Base-by-base conservation (phyloP, 768 basidiomycete genomes). In the Amanita rimosa region DNA sequence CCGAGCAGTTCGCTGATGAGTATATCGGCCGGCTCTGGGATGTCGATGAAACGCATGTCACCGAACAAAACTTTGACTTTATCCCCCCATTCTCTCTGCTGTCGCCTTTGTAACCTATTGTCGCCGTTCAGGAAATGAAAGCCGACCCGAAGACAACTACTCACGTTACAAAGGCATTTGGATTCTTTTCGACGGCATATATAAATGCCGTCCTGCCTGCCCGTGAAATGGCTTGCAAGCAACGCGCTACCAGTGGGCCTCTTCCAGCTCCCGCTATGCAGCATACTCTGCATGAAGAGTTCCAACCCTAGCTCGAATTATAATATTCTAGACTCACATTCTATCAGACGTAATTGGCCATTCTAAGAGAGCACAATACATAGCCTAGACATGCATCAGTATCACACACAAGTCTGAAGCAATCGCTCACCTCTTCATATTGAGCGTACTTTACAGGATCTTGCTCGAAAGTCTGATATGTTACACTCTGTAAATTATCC, bases 391-490 rank as follows among this genome's bases (percentile, higher is more conserved):
- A 37, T 17, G n/a, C 6, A 19, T 42, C 36, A 22, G 11, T 4
- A 10, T 27, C 29, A 37, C 11, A 7, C 6, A 10, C 45, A 14
- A 22, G n/a, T 51, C 41, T 48, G 52, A 45, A 42, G 36, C 45
- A 43, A 14, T 13, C 16, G 55, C 65, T 26, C 42, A 84, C 89
- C 74, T 95, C 88, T 68, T 99, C 96, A 62, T 99, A 99, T 57
- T 90, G 83, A 49, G 75, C 65, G 62, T 99, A 99, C 64, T 99
- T 99, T 52, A 98, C 83, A 3, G 96, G 95, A 68, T 98, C 96
- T 62, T 92, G 81, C 60, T 99, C 96, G 59, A 99, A 99, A 2
- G 90, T 92, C 61, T 98, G 92, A 64, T 99, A 99, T 9, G 93
- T 97, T 54, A 85, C 78, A 57, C 91, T 94, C 60, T 89, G 90